Percentiles rank a stretch among this genome's conserved stretches.
Evolutionary conservation across 2,329 filamentous ascomycete genomes (phyloP).

Genomic region (Calonectria hawksworthii): DNA sequence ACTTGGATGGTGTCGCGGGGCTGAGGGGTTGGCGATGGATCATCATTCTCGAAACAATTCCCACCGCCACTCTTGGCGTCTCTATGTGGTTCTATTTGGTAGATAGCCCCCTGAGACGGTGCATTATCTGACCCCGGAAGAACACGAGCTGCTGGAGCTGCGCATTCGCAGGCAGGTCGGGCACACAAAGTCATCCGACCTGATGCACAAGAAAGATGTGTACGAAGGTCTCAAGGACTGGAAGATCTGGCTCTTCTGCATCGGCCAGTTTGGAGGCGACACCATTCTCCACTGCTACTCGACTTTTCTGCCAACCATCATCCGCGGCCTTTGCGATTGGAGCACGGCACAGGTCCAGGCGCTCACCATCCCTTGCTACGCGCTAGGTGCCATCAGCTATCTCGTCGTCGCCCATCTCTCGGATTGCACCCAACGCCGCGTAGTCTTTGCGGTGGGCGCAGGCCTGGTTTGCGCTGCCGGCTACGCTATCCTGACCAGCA

Average conservation of each 20-base stretch:
- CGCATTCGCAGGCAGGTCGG: slow-evolving; percentile 48
- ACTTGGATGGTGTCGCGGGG: slow-evolving; percentile 46
- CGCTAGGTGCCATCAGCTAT: slow-evolving; percentile 72
- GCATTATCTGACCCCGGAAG: slow-evolving; percentile 67
- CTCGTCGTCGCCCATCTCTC: slow-evolving; percentile 69
- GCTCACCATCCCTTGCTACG: slow-evolving; percentile 78
- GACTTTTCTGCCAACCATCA: slow-evolving; percentile 77
- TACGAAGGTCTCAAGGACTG: slow-evolving; percentile 68
- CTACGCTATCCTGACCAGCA: slow-evolving; percentile 71
- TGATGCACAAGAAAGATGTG: slow-evolving; percentile 66
- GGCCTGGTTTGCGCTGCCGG: slow-evolving; percentile 66
- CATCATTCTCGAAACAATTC: slow-evolving; percentile 64
- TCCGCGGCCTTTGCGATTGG: slow-evolving; percentile 68
- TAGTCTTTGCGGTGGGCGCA: slow-evolving; percentile 66
- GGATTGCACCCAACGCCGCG: slow-evolving; percentile 70
- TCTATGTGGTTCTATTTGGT: slow-evolving; percentile 47
- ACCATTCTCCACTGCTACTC: slow-evolving; percentile 74
- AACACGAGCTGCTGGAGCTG: slow-evolving; percentile 55
- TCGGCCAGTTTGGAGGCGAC: slow-evolving; percentile 72
- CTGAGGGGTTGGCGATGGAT: slow-evolving; percentile 68
- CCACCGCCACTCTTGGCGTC: slow-evolving; percentile 51
- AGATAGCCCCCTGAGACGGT: slow-evolving; percentile 60
- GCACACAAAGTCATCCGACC: slow-evolving; percentile 45
- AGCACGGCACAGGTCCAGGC: slow-evolving; percentile 65
- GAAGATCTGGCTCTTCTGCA: slow-evolving; percentile 73